Conservation (phyloP, 805 yeast genomes). For the Kazachstania viticola region DNA sequence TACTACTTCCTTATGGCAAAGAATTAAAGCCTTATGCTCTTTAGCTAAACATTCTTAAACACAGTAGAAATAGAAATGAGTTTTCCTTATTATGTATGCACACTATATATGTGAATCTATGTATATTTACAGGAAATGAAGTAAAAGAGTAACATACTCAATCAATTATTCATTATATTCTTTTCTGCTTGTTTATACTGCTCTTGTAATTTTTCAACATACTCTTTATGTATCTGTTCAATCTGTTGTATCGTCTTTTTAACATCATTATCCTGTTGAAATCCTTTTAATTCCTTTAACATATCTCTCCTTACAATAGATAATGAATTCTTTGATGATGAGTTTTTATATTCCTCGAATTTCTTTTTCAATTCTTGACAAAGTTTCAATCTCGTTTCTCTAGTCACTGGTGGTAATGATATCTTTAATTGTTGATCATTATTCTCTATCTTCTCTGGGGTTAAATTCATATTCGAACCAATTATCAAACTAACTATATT, state of each 20-base stretch:
- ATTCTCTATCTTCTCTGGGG: conserved; percentile 65
- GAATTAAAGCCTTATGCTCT: conserved; percentile 41
- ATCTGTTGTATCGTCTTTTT: conserved; percentile 45
- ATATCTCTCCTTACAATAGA: conserved; percentile 47
- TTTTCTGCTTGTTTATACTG: conserved; percentile 47
- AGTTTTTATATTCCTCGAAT: conserved; percentile 50
- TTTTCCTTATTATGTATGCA: background rate
- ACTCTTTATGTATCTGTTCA: conserved; percentile 61
- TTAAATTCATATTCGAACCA: conserved; percentile 58
- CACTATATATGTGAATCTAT: conserved; percentile 1
- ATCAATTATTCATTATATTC: conserved; percentile 18
- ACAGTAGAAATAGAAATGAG: too few relatives aligned
- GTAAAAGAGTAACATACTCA: background rate
- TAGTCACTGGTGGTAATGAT: conserved; percentile 62
- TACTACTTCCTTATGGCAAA: conserved; percentile 61
- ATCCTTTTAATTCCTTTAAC: conserved; percentile 41
- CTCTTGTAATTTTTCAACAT: conserved; percentile 44
- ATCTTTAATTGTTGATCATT: conserved; percentile 66
- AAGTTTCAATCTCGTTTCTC: conserved; percentile 46
- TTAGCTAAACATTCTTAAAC: conserved; percentile 35
- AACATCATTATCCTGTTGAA: conserved; percentile 38
- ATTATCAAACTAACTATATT: conserved; percentile 60
- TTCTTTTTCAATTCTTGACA: conserved; percentile 53
- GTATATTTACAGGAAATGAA: background rate
- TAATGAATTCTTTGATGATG: conserved; percentile 38